Evolutionary conservation across 257 asterid species (phyloP), one percentile per base, ranked within the genome.

Genomic region (Solanum phureja): DNA sequence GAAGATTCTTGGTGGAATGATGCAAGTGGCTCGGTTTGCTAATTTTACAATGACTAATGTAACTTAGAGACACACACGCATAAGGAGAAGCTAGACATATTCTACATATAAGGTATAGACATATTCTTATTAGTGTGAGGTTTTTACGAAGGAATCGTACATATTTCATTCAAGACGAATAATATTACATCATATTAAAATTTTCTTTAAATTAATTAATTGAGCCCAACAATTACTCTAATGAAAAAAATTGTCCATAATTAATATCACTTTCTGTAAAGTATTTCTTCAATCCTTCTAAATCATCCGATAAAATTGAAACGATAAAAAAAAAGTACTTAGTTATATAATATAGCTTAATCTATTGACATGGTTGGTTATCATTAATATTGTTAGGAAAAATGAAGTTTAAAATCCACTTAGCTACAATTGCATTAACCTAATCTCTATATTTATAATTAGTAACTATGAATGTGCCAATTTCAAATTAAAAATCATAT

Each of bases 101-200:
- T 49, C 60, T 6, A 56, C 64, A 56, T 7, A 31, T 31, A 69
- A 66, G 8, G 33, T 24, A 4, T 64, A n/a, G 1, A 64, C 8
- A 64, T 64, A 64, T 9, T 62, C 29, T 62, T 62, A 62, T 9
- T 62, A n/a, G 24, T 24, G 34, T 64, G 34, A 24, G 4, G 13
- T 7, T 64, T 64, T 11, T 64, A 2, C 18, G 13, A 11, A 64
- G 6, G 3, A 24, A 27, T 66, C 2, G 3, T 68, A 29, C 21
- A 3, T 0, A 5, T 3, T 68, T 68, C 0, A 2, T 13, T 11
- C 9, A 12, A 68, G 16, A 31, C n/a, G 3, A 4, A 1, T 31
- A 14, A 33, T 31, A 31, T 71, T 29, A 31, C 3, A 69, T 2
- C 0, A 2, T 71, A 7, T 7, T 14, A 71, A 31, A 1, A 3